Percentiles rank a stretch among this genome's conserved stretches.
Conservation (phyloP, 805 yeast species). For the Monosporozyma aerobia region DNA sequence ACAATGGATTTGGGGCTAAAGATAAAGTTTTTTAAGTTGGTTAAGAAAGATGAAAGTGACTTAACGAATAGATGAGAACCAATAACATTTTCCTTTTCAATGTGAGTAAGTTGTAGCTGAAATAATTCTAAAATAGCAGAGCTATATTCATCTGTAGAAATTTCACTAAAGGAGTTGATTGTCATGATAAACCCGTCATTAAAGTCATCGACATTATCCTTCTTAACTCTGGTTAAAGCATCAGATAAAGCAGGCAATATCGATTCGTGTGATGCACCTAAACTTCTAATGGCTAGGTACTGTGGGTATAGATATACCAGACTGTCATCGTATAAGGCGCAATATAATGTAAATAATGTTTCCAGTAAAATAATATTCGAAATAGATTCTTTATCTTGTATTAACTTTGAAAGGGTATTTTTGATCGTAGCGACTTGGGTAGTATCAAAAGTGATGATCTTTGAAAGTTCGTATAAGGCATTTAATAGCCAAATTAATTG, state of each 20-base stretch:
- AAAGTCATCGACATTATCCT: conserved; percentile 6
- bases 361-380: conserved; percentile 14
- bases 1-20: conserved; percentile 5
- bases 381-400: neutral
- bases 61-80: conserved; percentile 22
- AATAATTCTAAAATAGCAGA: conserved; percentile 17
- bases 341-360: conserved; percentile 25
- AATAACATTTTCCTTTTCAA: conserved; percentile 17
- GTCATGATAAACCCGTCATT: conserved; percentile 13
- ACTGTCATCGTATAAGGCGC: conserved; percentile 9
- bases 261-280: conserved; percentile 9
- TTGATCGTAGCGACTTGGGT: neutral
- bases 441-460: neutral
- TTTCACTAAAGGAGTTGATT: conserved; percentile 8
- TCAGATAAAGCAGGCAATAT: conserved; percentile 17
- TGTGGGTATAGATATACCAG: conserved; percentile 28
- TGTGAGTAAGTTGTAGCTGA: conserved; percentile 9
- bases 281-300: conserved; percentile 28
- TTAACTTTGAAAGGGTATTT: neutral
- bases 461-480: conserved; percentile 19
- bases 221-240: conserved; percentile 6
- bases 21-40: conserved; percentile 11
- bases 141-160: conserved; percentile 1
- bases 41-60: conserved; percentile 27
- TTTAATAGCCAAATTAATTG: conserved; percentile 28